Percentiles rank a stretch among this genome's conserved stretches.
phyloP scores from a whole-genome alignment of 441 rosid genomes.

The Iberis amara region DNA sequence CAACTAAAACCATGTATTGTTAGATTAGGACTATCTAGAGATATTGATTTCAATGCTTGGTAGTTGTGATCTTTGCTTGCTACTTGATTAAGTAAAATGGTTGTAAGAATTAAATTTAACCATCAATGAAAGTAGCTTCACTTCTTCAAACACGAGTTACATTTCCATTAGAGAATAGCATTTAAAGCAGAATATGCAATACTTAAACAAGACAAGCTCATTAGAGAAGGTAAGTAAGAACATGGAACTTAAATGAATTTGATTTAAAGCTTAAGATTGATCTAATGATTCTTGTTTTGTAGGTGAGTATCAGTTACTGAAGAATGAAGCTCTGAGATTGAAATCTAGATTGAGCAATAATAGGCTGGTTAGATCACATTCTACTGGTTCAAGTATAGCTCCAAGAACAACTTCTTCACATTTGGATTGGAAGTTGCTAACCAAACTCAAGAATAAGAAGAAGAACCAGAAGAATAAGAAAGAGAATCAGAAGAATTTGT shows the following conservation, averaged over 20 bases:
- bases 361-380: conserved; percentile 24
- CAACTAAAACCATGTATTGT: conserved; percentile 36
- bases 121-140: conserved; percentile 45
- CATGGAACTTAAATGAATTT: not conserved
- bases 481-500: too few relatives aligned
- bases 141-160: conserved; percentile 55
- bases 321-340: conserved; percentile 60
- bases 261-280: not conserved
- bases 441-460: conserved; percentile 52
- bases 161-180: conserved; percentile 54
- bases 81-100: too few relatives aligned
- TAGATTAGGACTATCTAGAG: too few relatives aligned
- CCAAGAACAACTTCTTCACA: conserved; percentile 32
- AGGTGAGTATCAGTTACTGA: conserved; percentile 56
- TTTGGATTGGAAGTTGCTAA: conserved; percentile 46
- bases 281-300: conserved; percentile 12
- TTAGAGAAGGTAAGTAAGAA: conserved; percentile 43
- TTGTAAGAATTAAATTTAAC: conserved; percentile 19
- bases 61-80: too few relatives aligned
- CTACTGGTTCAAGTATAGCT: conserved; percentile 30
- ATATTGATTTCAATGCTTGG: too few relatives aligned
- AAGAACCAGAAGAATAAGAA: too few relatives aligned
- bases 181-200: conserved; percentile 53
- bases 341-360: conserved; percentile 22
- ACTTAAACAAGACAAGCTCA: conserved; percentile 50